A percentile compares a stretch with the other conserved stretches of the same genome.
Evolutionary conservation across 2,329 filamentous ascomycete genomes (phyloP).

Genomic region (Phyllosticta paracitricarpa): DNA sequence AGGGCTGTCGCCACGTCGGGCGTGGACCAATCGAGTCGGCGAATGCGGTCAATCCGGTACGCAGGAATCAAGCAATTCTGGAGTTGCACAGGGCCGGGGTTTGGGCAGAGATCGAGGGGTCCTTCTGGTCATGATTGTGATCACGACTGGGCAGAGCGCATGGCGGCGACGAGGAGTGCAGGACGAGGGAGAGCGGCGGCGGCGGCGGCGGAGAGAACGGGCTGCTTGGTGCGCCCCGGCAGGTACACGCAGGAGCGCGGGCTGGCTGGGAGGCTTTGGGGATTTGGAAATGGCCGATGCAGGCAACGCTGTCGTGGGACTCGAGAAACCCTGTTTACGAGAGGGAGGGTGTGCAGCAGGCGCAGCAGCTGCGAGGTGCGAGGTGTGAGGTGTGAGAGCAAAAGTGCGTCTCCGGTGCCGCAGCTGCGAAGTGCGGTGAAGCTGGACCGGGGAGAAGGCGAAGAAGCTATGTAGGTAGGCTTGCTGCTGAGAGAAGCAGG

Average conservation of each 20-base stretch:
- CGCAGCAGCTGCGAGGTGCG: background rate
- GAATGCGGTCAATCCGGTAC: slow-evolving; percentile 20
- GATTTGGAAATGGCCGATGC: slow-evolving; percentile 10
- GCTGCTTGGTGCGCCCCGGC: slow-evolving; percentile 5
- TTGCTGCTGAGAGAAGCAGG: background rate
- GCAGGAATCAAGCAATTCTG: slow-evolving; percentile 30
- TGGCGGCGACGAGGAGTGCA: slow-evolving; percentile 18
- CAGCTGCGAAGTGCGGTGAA: slow-evolving; percentile 8
- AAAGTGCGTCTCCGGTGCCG: slow-evolving; percentile 1
- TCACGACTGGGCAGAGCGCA: slow-evolving; percentile 24
- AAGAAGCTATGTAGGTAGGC: background rate
- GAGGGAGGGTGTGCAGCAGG: background rate
- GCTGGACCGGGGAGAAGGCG: background rate
- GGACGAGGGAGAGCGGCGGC: slow-evolving; percentile 4
- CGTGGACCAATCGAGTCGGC: background rate
- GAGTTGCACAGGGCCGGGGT: slow-evolving; percentile 26
- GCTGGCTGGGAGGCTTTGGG: slow-evolving; percentile 3
- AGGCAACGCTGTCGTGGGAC: slow-evolving; percentile 9
- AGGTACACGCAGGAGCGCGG: slow-evolving; percentile 9
- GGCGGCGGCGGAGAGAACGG: background rate
- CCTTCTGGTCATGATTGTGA: slow-evolving; percentile 13
- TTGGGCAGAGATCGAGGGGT: slow-evolving; percentile 24
- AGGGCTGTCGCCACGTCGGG: slow-evolving; percentile 7
- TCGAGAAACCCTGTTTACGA: slow-evolving; percentile 9
- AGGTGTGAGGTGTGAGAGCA: slow-evolving; percentile 1